phyloP scores from a whole-genome alignment of 2,329 filamentous ascomycete species.

The Podosphaera aphanis region DNA sequence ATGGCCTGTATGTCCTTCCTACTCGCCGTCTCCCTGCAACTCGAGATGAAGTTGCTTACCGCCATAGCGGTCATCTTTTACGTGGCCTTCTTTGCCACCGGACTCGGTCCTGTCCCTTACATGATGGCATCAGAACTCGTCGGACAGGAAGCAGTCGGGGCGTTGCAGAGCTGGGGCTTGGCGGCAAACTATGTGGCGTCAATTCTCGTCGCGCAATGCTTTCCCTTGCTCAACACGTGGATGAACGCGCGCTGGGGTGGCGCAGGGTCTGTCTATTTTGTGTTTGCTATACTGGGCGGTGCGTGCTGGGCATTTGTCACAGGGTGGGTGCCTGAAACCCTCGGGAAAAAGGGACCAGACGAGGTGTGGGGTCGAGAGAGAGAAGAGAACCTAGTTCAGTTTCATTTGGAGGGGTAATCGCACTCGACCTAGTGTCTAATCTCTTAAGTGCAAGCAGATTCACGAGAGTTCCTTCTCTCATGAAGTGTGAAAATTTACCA shows the following conservation, averaged over 20 bases:
- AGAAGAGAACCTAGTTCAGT: conserved; percentile 20
- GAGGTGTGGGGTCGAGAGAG: conserved; percentile 69
- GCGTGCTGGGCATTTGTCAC: conserved; percentile 49
- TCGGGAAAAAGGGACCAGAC: conserved; percentile 58
- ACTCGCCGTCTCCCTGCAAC: conserved; percentile 60
- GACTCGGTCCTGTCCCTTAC: conserved; percentile 82
- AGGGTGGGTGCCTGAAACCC: conserved; percentile 64
- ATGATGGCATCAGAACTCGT: conserved; percentile 84
- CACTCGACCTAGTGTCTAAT: neutral
- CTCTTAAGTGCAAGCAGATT: neutral
- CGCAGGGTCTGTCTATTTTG: conserved; percentile 66
- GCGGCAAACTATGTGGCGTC: conserved; percentile 78
- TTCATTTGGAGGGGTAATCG: conserved; percentile 19
- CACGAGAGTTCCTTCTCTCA: neutral
- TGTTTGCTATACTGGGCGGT: conserved; percentile 59
- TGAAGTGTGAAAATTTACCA: neutral
- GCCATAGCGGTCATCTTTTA: conserved; percentile 65
- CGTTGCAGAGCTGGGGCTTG: conserved; percentile 71
- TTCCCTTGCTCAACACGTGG: conserved; percentile 61
- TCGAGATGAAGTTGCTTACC: conserved; percentile 48
- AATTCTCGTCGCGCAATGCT: conserved; percentile 83
- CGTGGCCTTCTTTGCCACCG: conserved; percentile 72
- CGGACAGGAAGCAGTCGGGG: conserved; percentile 69
- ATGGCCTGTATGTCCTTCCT: conserved; percentile 61
- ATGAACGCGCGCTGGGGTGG: conserved; percentile 41